Conservation (phyloP, 352 stramenopile species). For the Pythium aquatile region DNA sequence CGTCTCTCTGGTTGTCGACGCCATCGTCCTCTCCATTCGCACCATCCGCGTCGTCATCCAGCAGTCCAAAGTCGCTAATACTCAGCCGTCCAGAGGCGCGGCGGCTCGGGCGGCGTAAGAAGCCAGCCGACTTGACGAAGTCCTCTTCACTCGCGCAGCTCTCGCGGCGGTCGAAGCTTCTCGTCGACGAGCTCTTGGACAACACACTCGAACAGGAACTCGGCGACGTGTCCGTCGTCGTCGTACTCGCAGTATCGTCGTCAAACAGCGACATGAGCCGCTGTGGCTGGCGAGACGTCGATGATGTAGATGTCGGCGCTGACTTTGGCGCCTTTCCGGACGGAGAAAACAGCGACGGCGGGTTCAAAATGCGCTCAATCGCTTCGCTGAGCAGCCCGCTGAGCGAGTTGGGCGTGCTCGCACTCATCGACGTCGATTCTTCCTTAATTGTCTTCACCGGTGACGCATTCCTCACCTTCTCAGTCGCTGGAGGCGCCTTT, state of each 20-base stretch:
- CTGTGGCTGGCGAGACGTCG: constrained; percentile 9
- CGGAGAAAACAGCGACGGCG: constrained; percentile 10
- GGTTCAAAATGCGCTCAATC: constrained; percentile 50
- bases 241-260: constrained; percentile 19
- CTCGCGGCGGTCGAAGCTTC: constrained; percentile 46
- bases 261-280: constrained; percentile 25
- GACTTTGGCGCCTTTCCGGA: neutral
- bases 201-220: constrained; percentile 30
- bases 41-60: constrained; percentile 39
- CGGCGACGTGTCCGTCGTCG: constrained; percentile 24
- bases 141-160: constrained; percentile 60
- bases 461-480: constrained; percentile 1
- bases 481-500: neutral
- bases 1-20: constrained; percentile 24
- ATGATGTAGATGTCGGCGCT: neutral
- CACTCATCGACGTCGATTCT: neutral
- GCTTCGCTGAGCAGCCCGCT: constrained; percentile 37
- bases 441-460: constrained; percentile 8
- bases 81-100: constrained; percentile 61
- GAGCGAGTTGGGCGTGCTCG: neutral
- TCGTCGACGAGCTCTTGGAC: constrained; percentile 31
- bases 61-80: constrained; percentile 74
- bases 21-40: constrained; percentile 16
- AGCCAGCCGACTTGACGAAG: constrained; percentile 64
- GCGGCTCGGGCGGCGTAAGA: constrained; percentile 51